These are phyloP conservation scores for Fusarium armeniacum DNA, from an alignment of 2,329 filamentous ascomycete species.

Conservation along the genomic window DNA sequence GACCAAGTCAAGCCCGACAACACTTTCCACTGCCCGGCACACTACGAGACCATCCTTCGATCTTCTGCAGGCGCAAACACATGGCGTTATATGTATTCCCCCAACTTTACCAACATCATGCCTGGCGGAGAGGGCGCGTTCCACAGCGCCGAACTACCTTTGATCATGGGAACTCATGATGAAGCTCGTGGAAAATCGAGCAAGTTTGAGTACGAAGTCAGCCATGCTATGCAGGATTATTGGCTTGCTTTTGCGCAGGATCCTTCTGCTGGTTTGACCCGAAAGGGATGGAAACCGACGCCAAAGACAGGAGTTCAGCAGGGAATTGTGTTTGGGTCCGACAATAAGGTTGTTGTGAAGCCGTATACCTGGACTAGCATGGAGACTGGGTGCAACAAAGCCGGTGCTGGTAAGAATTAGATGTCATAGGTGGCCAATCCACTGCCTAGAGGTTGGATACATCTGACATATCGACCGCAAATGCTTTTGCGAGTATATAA, in stretches of 20 bases:
- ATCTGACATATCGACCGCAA: not conserved
- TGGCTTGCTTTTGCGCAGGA: slow-evolving; percentile 11
- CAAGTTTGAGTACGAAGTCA: slow-evolving; percentile 13
- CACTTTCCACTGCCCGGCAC: slow-evolving; percentile 1
- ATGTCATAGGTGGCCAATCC: not conserved
- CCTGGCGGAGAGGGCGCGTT: slow-evolving; percentile 2
- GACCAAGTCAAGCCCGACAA: slow-evolving; percentile 11
- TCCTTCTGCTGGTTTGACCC: not conserved
- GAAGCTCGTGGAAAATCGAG: not conserved
- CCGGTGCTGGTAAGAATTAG: not conserved
- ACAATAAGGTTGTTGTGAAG: not conserved
- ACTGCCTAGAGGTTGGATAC: not conserved
- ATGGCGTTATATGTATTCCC: slow-evolving; percentile 23
- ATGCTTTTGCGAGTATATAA: not conserved
- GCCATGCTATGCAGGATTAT: slow-evolving; percentile 15
- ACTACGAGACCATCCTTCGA: slow-evolving; percentile 12
- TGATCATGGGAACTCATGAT: slow-evolving; percentile 19
- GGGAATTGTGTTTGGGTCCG: slow-evolving; percentile 5
- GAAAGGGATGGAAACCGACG: slow-evolving; percentile 10
- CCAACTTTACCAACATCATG: slow-evolving; percentile 28
- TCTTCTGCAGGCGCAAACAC: not conserved
- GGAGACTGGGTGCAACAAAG: slow-evolving; percentile 8
- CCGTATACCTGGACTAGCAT: not conserved
- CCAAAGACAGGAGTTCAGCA: not conserved
- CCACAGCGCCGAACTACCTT: slow-evolving; percentile 10